These are phyloP conservation scores for Chondrostereum purpureum DNA, from an alignment of 1,284 basidiomycete genomes.

Conservation along the genomic window DNA sequence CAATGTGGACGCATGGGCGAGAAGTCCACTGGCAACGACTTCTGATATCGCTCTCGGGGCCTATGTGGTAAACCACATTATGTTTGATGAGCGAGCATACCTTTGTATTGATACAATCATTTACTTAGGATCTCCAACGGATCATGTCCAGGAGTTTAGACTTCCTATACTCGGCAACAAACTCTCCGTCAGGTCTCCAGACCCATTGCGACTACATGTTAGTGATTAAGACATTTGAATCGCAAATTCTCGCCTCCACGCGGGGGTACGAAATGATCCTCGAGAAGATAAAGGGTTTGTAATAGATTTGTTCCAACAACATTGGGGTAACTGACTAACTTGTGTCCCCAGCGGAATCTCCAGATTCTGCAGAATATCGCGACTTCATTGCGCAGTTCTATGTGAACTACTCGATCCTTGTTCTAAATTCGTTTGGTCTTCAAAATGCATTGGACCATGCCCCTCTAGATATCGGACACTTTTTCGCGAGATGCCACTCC, in stretches of 20 bases:
- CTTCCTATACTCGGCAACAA: constrained; percentile 82
- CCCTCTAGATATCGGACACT: constrained; percentile 74
- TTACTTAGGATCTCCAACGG: constrained; percentile 71
- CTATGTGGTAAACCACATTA: constrained; percentile 53
- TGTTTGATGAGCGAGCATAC: constrained; percentile 6
- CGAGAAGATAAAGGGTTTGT: constrained; percentile 15
- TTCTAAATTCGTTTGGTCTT: constrained; percentile 91
- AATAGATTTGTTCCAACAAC: background rate
- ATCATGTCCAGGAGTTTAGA: constrained; percentile 86
- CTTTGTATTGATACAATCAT: constrained; percentile 6
- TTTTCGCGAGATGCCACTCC: constrained; percentile 79
- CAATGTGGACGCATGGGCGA: constrained; percentile 69
- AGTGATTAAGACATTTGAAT: constrained; percentile 79
- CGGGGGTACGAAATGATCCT: constrained; percentile 48
- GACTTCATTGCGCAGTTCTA: constrained; percentile 65
- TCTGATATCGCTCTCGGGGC: constrained; percentile 61
- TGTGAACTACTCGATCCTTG: constrained; percentile 78
- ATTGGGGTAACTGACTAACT: no score
- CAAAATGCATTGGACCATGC: constrained; percentile 85
- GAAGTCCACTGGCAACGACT: constrained; percentile 52
- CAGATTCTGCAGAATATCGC: constrained; percentile 36
- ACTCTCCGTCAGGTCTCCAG: constrained; percentile 77
- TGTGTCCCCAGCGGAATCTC: constrained; percentile 21
- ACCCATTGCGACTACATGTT: constrained; percentile 84
- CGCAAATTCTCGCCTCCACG: constrained; percentile 68